These are phyloP conservation scores for Picea glauca DNA, from an alignment of 75 land plant genomes.

Conservation along the genomic window DNA sequence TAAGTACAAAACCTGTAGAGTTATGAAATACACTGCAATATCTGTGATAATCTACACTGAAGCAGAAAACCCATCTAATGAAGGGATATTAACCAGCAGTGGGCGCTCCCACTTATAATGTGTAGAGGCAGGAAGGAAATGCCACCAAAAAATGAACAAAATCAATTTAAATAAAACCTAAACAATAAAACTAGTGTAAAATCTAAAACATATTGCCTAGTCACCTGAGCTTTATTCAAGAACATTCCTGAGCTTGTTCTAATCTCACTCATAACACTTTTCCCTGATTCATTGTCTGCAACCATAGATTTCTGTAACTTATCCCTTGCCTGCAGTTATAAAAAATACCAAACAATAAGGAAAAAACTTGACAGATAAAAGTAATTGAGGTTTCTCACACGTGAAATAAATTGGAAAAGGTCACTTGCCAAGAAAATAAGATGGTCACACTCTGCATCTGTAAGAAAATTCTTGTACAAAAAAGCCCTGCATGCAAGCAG, in stretches of 20 bases:
- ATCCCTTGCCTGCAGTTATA: conserved; percentile 31
- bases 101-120: neutral
- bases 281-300: conserved; percentile 69
- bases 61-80: neutral
- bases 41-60: neutral
- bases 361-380: neutral
- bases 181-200: neutral
- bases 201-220: neutral
- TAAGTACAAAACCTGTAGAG: neutral
- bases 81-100: neutral
- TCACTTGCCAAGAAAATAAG: conserved; percentile 42
- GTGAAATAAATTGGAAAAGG: neutral
- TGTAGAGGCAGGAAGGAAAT: neutral
- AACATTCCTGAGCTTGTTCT: conserved; percentile 76
- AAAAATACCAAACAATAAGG: neutral
- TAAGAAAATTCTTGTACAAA: conserved; percentile 52
- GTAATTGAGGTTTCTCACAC: neutral
- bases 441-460: conserved; percentile 76
- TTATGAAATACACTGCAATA: neutral
- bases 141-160: neutral
- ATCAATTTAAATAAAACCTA: neutral
- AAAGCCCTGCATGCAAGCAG: conserved; percentile 10
- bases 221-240: conserved; percentile 41
- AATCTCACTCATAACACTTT: conserved; percentile 53
- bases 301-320: conserved; percentile 68